Conservation (phyloP, 805 yeast species). For the Candida boleticola region DNA sequence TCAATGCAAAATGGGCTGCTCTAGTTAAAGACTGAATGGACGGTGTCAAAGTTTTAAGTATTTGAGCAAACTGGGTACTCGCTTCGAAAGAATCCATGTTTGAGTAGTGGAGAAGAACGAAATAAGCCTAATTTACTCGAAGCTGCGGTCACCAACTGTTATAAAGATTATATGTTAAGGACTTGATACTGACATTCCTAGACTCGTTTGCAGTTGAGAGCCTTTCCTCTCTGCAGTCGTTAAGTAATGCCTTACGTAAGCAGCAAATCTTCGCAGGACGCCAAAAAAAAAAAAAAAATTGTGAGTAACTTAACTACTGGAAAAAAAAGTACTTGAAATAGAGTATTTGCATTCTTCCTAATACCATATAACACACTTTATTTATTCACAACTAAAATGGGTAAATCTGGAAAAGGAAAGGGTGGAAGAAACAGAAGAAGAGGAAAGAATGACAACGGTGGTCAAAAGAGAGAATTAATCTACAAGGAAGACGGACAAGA, state of each 20-base stretch:
- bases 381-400: slow-evolving; percentile 57
- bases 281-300: not conserved
- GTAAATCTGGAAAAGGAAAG: slow-evolving; percentile 73
- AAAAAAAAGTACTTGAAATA: not conserved
- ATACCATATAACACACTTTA: too few species aligned
- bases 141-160: too few species aligned
- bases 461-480: slow-evolving; percentile 91
- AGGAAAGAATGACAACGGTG: slow-evolving; percentile 93
- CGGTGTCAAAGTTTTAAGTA: slow-evolving; percentile 64
- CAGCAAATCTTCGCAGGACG: not conserved
- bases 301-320: not conserved
- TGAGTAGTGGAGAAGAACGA: not conserved
- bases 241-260: not conserved
- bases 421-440: slow-evolving; percentile 96
- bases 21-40: slow-evolving; percentile 50
- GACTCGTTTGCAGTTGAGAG: too few species aligned
- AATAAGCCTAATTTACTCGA: not conserved
- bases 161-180: too few species aligned
- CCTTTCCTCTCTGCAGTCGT: too few species aligned
- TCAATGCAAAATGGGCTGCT: slow-evolving; percentile 56
- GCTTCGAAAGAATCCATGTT: slow-evolving; percentile 89
- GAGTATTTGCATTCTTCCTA: slow-evolving; percentile 1
- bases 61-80: slow-evolving; percentile 68
- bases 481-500: slow-evolving; percentile 96
- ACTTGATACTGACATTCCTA: not conserved